Evolutionary conservation across 495 filamentous ascomycete genomes (phyloP), one percentile per base, ranked within the genome.

Genomic region (Durotheca rogersii): DNA sequence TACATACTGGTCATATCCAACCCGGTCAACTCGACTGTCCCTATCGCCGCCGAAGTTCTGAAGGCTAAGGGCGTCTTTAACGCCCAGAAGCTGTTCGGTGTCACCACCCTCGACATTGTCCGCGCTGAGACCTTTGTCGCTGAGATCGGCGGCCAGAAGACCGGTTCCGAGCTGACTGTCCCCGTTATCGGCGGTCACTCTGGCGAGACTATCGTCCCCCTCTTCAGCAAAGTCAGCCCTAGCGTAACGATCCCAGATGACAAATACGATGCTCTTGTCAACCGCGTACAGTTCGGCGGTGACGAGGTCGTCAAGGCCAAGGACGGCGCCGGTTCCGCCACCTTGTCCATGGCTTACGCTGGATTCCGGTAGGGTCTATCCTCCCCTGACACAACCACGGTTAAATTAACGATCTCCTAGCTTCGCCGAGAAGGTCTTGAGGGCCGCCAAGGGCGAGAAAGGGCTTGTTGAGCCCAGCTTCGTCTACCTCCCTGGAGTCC

Each of bases 291-390:
- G 72, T 97, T 95, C 61, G 94, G 94, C 65, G 93, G 93, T 72
- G 93, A 98, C 64, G 93, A 98, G 78, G 93, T 98, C 60, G 93
- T 97, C 66, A 83, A 93, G 78, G 93, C 93, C 66, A 98, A 98
- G 86, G 88, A 92, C 48, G 93, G 93, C 60, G 81, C 84, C 65
- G 93, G 93, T 53, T 96, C 91, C 30, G 93, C 93, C 56, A 98
- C 93, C 47, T 82, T 97, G 23, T 95, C 89, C 55, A 98, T 98
- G 93, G 93, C 93, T 45, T 96, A 87, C 67, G 93, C 93, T 60
- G 93, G 94, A 54, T 97, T 83, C 80, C 83, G 90, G 87, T 93
- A 69, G 49, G 64, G 53, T 38, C 20, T 19, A 47, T n/a, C 1
- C 11, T 12, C n/a, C 31, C 1, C 11, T 25, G 18, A 36, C 10